Evolutionary conservation across 495 filamentous ascomycete species (phyloP).

Genomic region (Bacidia gigantensis): DNA sequence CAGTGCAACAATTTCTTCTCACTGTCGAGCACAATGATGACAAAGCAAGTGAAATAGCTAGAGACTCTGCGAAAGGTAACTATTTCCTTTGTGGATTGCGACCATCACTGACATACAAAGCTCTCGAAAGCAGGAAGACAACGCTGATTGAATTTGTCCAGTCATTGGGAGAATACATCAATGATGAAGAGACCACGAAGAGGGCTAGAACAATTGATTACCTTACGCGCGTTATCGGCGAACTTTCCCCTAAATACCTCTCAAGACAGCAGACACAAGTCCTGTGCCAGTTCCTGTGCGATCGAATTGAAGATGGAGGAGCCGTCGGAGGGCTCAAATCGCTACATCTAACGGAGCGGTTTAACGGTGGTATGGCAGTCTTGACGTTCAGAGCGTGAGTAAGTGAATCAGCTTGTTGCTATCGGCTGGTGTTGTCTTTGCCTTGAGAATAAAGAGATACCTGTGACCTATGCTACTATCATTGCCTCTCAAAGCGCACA

Average conservation of each 20-base stretch:
- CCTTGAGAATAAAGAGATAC: background rate
- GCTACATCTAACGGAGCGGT: conserved; percentile 34
- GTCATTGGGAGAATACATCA: conserved; percentile 55
- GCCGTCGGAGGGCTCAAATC: conserved; percentile 36
- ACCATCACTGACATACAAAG: conserved; percentile 25
- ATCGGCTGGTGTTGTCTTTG: background rate
- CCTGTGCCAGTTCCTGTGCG: conserved; percentile 44
- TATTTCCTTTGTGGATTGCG: background rate
- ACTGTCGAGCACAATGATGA: conserved; percentile 48
- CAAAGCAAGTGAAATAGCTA: conserved; percentile 45
- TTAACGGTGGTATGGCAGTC: conserved; percentile 34
- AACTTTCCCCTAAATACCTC: conserved; percentile 44
- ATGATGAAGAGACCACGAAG: conserved; percentile 50
- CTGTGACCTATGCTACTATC: too few relatives aligned
- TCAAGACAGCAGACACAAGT: conserved; percentile 53
- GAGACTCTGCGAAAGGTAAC: conserved; percentile 42
- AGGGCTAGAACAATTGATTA: conserved; percentile 55
- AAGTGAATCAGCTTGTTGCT: conserved; percentile 12
- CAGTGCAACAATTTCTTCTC: conserved; percentile 51
- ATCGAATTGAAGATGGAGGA: conserved; percentile 48
- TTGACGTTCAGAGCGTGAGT: conserved; percentile 39
- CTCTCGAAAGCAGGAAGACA: conserved; percentile 45
- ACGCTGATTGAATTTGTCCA: conserved; percentile 56
- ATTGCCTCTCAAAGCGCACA: too few relatives aligned
- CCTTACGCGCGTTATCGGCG: conserved; percentile 49